Evolutionary conservation across 768 basidiomycete species (phyloP).

Genomic region (Tephrocybe sp.): DNA sequence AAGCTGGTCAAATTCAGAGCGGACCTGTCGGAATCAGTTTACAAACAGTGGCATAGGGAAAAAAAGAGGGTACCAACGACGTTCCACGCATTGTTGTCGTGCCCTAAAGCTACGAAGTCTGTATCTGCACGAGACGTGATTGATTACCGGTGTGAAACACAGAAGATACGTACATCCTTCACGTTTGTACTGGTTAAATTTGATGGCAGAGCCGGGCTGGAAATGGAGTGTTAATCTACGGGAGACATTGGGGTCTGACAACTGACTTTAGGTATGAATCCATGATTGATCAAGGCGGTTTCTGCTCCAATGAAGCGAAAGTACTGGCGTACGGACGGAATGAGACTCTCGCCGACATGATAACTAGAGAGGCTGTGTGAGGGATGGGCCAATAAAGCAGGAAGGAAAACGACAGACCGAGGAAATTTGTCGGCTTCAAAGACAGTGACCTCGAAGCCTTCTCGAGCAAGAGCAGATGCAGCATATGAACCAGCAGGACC

Average conservation of each 20-base stretch:
- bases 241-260: not conserved
- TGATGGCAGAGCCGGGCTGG: slow-evolving; percentile 63
- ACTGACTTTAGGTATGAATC: slow-evolving; percentile 51
- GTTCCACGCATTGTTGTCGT: slow-evolving; percentile 59
- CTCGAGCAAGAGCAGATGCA: slow-evolving; percentile 54
- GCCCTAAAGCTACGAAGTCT: slow-evolving; percentile 55
- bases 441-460: slow-evolving; percentile 54
- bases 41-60: not conserved
- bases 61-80: slow-evolving; percentile 44
- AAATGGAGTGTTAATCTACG: not conserved
- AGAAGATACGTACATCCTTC: slow-evolving; percentile 52
- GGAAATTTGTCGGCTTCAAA: slow-evolving; percentile 59
- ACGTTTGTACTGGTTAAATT: slow-evolving; percentile 64
- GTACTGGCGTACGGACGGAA: slow-evolving; percentile 61
- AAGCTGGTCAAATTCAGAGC: slow-evolving; percentile 62
- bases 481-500: slow-evolving; percentile 61
- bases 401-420: slow-evolving; percentile 27
- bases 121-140: slow-evolving; percentile 40
- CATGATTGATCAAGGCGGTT: slow-evolving; percentile 46
- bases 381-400: not conserved
- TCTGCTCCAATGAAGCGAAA: slow-evolving; percentile 60
- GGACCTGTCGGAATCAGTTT: slow-evolving; percentile 33
- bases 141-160: not conserved
- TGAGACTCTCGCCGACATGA: slow-evolving; percentile 60
- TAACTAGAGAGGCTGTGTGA: slow-evolving; percentile 35